phyloP scores from a whole-genome alignment of 2,329 filamentous ascomycete species.

The Arthrobotrys sphaeroides region DNA sequence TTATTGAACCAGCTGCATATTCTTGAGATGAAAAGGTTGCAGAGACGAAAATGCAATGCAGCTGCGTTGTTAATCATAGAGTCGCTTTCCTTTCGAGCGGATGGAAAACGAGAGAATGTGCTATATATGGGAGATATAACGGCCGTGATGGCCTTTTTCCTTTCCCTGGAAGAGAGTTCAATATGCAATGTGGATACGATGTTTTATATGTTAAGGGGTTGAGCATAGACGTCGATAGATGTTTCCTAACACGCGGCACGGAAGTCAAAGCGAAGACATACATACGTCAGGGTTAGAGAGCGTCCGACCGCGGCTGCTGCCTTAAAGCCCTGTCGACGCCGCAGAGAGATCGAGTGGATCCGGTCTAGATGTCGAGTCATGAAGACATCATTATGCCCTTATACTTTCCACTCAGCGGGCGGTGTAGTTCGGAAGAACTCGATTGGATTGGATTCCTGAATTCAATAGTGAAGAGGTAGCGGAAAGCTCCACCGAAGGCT shows the following conservation, averaged over 20 bases:
- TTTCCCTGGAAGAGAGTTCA: background rate
- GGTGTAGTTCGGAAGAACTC: background rate
- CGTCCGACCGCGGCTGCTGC: conserved; percentile 36
- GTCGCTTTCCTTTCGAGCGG: background rate
- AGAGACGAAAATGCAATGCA: background rate
- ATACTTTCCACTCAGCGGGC: background rate
- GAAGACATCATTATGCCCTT: conserved; percentile 21
- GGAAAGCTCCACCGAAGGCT: conserved; percentile 15
- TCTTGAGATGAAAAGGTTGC: conserved; percentile 10
- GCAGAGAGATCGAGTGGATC: conserved; percentile 4
- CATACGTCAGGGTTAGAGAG: conserved; percentile 14
- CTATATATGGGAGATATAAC: background rate
- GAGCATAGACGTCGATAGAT: conserved; percentile 8
- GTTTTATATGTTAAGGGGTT: conserved; percentile 19
- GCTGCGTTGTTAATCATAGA: background rate
- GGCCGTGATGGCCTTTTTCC: background rate
- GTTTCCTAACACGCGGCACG: conserved; percentile 32
- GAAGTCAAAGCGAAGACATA: conserved; percentile 32
- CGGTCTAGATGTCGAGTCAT: conserved; percentile 16
- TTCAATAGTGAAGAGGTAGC: background rate
- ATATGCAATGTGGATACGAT: conserved; percentile 1
- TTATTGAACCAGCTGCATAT: conserved; percentile 30
- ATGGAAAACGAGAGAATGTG: background rate
- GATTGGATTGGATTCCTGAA: background rate
- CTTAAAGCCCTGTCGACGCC: conserved; percentile 33